Evolutionary conservation across 192 early-diverging fungal genomes (phyloP), one percentile per base, ranked within the genome.

Genomic region (Kappamyces sp.): DNA sequence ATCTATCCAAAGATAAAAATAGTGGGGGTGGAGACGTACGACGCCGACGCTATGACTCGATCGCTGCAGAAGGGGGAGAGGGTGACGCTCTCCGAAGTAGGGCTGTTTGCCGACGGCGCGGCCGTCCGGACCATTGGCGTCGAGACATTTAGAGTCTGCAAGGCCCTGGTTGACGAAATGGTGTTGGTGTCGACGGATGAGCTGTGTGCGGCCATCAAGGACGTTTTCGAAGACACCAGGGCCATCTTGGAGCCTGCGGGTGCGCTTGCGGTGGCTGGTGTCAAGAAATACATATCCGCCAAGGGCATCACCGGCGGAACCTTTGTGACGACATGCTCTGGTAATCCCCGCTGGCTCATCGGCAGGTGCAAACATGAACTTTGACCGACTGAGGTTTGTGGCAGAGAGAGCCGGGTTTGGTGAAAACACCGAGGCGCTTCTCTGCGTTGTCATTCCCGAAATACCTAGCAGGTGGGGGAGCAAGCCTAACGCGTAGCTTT

Each of bases 281-380:
- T 82, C 40, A 98, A 97, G 64, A 87, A 87, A 52, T 96, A 89
- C 63, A 70, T 90, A 8, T 65, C 74, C 33, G 33, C 58, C 12
- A 68, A 66, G 3, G 67, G 76, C 7, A 36, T 78, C 6, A 72
- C 62, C n/a, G 83, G 76, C 49, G 66, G 73, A 42, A 83, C 74
- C 10, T 84, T 86, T 55, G 84, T 99, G 13, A 84, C 89, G 3
- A 76, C 95, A 52, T 81, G 86, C 34, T 89, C 86, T 10, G 97
- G n/a, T n/a, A n/a, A n/a, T n/a, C n/a, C n/a, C n/a, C n/a, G n/a
- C n/a, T n/a, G n/a, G n/a, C n/a, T n/a, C n/a, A n/a, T n/a, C n/a
- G n/a, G n/a, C n/a, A n/a, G n/a, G 97, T 10, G 97, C 97, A 41
- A 99, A 99, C 76, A 96, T 98, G 85, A 94, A 99, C 70, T 99